These are phyloP conservation scores for Coemansia sp. DNA, from an alignment of 192 early-diverging fungal genomes.

Conservation along the genomic window DNA sequence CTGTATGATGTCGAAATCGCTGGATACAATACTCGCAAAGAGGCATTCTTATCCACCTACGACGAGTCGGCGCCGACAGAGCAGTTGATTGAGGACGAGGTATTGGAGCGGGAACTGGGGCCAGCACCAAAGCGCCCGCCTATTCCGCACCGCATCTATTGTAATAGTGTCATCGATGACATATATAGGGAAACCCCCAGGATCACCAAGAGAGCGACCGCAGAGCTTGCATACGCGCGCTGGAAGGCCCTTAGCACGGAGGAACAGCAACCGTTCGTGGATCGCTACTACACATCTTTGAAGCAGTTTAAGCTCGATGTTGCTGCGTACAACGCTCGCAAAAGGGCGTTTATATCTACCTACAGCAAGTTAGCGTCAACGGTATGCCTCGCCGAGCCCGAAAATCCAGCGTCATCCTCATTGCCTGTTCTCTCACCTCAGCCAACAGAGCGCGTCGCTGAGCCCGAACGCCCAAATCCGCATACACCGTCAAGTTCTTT, in stretches of 20 bases:
- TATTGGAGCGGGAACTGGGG: too few species aligned
- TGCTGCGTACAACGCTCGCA: not conserved
- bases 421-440: not conserved
- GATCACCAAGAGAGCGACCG: too few species aligned
- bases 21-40: not conserved
- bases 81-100: too few species aligned
- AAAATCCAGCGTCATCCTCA: not conserved
- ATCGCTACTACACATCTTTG: not conserved
- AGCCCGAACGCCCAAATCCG: too few species aligned
- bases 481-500: too few species aligned
- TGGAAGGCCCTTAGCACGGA: not conserved
- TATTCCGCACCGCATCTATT: too few species aligned
- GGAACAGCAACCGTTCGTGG: not conserved
- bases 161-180: too few species aligned
- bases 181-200: too few species aligned
- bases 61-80: too few species aligned
- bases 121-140: too few species aligned
- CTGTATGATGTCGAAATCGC: not conserved
- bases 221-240: too few species aligned
- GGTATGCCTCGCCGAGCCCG: not conserved
- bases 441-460: not conserved
- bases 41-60: not conserved
- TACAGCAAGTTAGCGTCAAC: not conserved
- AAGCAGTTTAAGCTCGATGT: not conserved
- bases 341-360: not conserved